These are phyloP conservation scores for Leucocoprinus birnbaumii DNA, from an alignment of 768 basidiomycete genomes.

Conservation along the genomic window DNA sequence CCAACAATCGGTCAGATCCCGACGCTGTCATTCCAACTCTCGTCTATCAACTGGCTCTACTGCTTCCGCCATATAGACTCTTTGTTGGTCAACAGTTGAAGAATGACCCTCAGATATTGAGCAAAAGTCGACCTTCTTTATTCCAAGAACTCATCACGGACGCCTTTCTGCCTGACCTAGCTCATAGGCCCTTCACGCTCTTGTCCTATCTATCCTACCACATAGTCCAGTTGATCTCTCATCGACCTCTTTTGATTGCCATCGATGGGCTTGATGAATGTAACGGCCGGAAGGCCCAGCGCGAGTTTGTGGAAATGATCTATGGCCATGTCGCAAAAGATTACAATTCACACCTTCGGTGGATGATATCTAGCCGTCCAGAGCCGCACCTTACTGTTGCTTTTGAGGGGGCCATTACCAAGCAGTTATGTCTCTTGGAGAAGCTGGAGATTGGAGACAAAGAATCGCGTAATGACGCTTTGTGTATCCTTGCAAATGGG, in stretches of 20 bases:
- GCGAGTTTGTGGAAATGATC: background rate
- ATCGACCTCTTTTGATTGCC: background rate
- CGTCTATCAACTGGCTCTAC: background rate
- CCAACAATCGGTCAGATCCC: background rate
- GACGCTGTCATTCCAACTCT: background rate
- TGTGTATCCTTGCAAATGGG: background rate
- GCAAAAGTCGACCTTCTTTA: background rate
- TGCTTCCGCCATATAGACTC: background rate
- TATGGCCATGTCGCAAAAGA: background rate
- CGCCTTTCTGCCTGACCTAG: background rate
- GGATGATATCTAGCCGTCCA: background rate
- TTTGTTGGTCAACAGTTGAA: background rate
- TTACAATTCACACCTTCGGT: background rate
- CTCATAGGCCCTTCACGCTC: background rate
- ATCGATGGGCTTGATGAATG: constrained; percentile 8
- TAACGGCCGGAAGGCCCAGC: background rate
- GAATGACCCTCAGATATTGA: background rate
- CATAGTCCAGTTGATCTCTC: too few species aligned
- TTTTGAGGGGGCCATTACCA: background rate
- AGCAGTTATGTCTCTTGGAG: too few species aligned
- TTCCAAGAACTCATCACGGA: background rate
- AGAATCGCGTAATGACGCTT: background rate
- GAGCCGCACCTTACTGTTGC: background rate
- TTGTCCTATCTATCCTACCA: too few species aligned
- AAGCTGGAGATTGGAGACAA: background rate